Base-by-base conservation (phyloP, 1,139 yeast species). In the Hansenula sp. region DNA sequence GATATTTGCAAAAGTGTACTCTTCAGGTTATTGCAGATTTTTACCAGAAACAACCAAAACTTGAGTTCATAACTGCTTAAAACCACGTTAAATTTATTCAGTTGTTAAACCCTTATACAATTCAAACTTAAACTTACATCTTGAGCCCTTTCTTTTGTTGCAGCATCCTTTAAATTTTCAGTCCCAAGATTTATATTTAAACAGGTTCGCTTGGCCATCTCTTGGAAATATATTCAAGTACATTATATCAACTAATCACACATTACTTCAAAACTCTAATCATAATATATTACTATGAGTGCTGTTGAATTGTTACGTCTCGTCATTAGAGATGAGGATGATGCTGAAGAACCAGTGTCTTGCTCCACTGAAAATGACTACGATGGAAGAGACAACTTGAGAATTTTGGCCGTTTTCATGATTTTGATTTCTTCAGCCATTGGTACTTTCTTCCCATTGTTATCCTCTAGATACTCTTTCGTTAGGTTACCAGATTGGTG, bases 391-490 rank as follows among this genome's bases (percentile, higher is more conserved):
- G 60, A 61, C 19, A 79, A 78, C 16, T 76, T 84, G n/a, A 70
- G 91, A 53, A 76, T 84, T 36, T 72, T 84, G 1, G 63, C 89
- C 0, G 67, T 84, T 0, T 83, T 83, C 59, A 84, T 81, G 42
- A 74, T 82, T 32, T 52, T 81, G 51, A 66, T 73, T 1, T 71
- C 83, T 1, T 78, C 87, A 0, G 72, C 71, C 0, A 57, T 81
- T 40, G 89, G 88, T 36, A 66, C 81, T 0, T 72, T 76, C 47
- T 72, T 81, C 60, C 87, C 86, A 10, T 60, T 81, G 6, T 54
- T 80, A 33, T 69, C 82, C 1, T 77, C 85, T 21, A 69, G 66
- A 50, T 72, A 71, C 57, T 73, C 78, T 5, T 68, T 68, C 52
- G 66, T 80, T 35, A 66, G 72, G 47, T 55, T 77, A 54, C 86